Conservation (phyloP, 1,139 yeast genomes). For the Suhomyces choctaworum region DNA sequence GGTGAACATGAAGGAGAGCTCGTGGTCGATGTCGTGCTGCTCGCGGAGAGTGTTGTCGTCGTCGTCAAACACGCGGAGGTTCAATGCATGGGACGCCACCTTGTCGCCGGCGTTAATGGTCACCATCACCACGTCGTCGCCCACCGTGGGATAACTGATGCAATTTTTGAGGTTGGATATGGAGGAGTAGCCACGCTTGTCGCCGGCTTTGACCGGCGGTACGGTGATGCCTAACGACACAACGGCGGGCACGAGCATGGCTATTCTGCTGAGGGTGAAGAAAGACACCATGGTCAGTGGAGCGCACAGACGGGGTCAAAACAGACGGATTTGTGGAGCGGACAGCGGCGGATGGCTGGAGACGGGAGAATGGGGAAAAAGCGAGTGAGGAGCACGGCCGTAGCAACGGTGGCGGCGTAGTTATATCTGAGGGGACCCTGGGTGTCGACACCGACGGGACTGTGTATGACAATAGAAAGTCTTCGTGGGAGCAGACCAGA, state of each 20-base stretch:
- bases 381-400: background rate
- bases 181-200: constrained; percentile 28
- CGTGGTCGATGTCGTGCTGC: constrained; percentile 31
- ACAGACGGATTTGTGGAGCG: background rate
- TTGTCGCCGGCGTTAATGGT: constrained; percentile 33
- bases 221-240: constrained; percentile 24
- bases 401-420: no score
- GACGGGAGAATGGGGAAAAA: background rate
- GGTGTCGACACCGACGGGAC: no score
- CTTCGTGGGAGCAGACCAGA: no score
- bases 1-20: constrained; percentile 36
- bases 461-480: no score
- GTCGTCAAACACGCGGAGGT: constrained; percentile 40
- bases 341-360: background rate
- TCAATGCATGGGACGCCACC: constrained; percentile 35
- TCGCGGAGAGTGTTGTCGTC: constrained; percentile 37
- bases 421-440: no score
- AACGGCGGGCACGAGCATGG: constrained; percentile 8
- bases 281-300: constrained; percentile 8
- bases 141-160: constrained; percentile 39
- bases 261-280: constrained; percentile 4
- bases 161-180: constrained; percentile 34
- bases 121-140: constrained; percentile 41
- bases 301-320: constrained; percentile 1
- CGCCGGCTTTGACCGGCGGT: constrained; percentile 27